Percentiles rank a stretch among this genome's conserved stretches.
Evolutionary conservation across 208 protist genomes (phyloP).

Genomic region (Trypanosomatidae sp.): DNA sequence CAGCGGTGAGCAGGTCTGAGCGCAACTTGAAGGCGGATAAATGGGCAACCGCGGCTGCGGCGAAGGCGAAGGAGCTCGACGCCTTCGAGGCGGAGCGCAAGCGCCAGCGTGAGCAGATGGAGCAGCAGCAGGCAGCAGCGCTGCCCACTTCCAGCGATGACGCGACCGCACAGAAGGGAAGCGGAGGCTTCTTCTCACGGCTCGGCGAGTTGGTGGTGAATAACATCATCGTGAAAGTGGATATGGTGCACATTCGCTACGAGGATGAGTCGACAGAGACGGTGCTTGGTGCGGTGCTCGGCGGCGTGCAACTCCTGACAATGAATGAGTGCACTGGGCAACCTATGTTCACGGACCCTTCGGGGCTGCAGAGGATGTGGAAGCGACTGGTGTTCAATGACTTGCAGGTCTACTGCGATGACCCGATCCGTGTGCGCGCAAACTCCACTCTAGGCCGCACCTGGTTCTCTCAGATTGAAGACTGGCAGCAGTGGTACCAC

Average conservation of each 20-base stretch:
- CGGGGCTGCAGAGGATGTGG: slow-evolving; percentile 43
- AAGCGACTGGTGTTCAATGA: slow-evolving; percentile 79
- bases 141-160: background rate
- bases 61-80: slow-evolving; percentile 63
- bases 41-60: slow-evolving; percentile 42
- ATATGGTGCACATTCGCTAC: slow-evolving; percentile 85
- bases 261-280: slow-evolving; percentile 64
- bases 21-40: slow-evolving; percentile 42
- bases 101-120: slow-evolving; percentile 37
- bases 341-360: slow-evolving; percentile 76
- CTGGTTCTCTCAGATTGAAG: slow-evolving; percentile 49
- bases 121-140: slow-evolving; percentile 12
- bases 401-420: slow-evolving; percentile 88
- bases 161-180: background rate
- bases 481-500: slow-evolving; percentile 69
- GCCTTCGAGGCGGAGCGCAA: slow-evolving; percentile 74
- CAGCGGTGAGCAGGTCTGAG: slow-evolving; percentile 1
- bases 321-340: slow-evolving; percentile 66
- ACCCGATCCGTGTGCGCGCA: slow-evolving; percentile 34
- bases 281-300: slow-evolving; percentile 73
- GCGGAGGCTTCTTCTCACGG: slow-evolving; percentile 61
- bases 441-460: slow-evolving; percentile 26
- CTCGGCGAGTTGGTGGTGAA: slow-evolving; percentile 86
- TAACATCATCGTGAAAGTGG: slow-evolving; percentile 86
- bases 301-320: slow-evolving; percentile 73